These are phyloP conservation scores for Neonectria sp. DNA, from an alignment of 2,329 filamentous ascomycete genomes.

Conservation along the genomic window DNA sequence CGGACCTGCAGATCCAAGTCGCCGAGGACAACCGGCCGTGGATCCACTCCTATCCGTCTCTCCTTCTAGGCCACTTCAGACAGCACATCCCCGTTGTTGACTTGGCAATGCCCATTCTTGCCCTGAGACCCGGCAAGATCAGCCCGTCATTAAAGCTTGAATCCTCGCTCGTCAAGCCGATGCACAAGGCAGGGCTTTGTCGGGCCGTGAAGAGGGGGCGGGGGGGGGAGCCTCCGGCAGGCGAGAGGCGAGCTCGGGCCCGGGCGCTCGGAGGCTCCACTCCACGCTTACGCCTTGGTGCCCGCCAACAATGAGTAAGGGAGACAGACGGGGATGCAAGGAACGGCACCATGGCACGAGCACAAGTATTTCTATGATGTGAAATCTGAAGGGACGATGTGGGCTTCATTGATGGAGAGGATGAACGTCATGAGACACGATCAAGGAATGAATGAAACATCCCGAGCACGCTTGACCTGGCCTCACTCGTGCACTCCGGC, in stretches of 20 bases:
- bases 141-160: neutral
- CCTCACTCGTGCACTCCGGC: slow-evolving; percentile 3
- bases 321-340: too few relatives aligned
- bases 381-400: neutral
- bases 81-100: slow-evolving; percentile 9
- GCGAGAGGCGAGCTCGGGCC: neutral
- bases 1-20: slow-evolving; percentile 9
- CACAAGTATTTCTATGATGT: neutral
- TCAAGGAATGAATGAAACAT: slow-evolving; percentile 14
- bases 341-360: neutral
- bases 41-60: neutral
- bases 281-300: neutral
- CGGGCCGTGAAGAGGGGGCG: neutral
- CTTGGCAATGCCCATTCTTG: slow-evolving; percentile 25
- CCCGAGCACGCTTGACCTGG: neutral
- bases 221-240: neutral
- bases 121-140: slow-evolving; percentile 10
- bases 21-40: neutral
- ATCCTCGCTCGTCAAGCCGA: neutral
- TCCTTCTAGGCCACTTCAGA: neutral
- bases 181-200: neutral
- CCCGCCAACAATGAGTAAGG: neutral
- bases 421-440: slow-evolving; percentile 3
- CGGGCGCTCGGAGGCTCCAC: neutral
- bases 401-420: neutral